These are phyloP conservation scores for Colletotrichum nymphaeae DNA, from an alignment of 2,329 filamentous ascomycete species.

Conservation along the genomic window DNA sequence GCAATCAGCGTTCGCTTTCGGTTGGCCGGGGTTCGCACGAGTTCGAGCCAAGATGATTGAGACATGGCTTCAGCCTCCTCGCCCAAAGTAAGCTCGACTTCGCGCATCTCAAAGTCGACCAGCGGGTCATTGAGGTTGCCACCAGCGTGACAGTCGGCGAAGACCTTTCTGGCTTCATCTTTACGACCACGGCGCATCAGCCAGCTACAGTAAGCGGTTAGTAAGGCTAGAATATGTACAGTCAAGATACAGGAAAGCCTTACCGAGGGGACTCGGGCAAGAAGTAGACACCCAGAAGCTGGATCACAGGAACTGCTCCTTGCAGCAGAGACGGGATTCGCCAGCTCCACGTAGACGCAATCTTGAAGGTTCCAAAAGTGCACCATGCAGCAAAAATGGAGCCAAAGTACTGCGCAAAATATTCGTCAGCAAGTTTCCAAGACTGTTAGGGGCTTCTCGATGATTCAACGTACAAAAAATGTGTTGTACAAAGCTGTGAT, in stretches of 20 bases:
- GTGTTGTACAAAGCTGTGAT: constrained; percentile 58
- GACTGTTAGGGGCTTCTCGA: no score
- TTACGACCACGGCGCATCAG: constrained; percentile 65
- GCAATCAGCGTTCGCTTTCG: constrained; percentile 42
- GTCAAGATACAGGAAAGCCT: background rate
- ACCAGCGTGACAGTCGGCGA: constrained; percentile 62
- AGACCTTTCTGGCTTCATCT: constrained; percentile 62
- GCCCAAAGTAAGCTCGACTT: constrained; percentile 53
- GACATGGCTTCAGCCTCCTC: constrained; percentile 64
- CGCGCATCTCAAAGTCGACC: constrained; percentile 51
- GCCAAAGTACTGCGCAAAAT: constrained; percentile 47
- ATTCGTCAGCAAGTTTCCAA: background rate
- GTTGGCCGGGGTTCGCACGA: constrained; percentile 44
- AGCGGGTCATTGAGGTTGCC: constrained; percentile 55
- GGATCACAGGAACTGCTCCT: constrained; percentile 53
- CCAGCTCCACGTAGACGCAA: constrained; percentile 45
- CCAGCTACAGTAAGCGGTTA: constrained; percentile 55
- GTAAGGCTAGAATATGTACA: background rate
- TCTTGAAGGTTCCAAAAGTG: constrained; percentile 45
- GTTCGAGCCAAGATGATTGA: constrained; percentile 41
- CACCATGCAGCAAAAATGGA: constrained; percentile 43
- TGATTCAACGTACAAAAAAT: constrained; percentile 31
- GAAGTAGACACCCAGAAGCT: constrained; percentile 19
- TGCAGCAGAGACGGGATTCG: constrained; percentile 42
- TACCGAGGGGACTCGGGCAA: constrained; percentile 67